phyloP scores from a whole-genome alignment of 2,329 filamentous ascomycete genomes.

The Arthrobotrys musiformis region DNA sequence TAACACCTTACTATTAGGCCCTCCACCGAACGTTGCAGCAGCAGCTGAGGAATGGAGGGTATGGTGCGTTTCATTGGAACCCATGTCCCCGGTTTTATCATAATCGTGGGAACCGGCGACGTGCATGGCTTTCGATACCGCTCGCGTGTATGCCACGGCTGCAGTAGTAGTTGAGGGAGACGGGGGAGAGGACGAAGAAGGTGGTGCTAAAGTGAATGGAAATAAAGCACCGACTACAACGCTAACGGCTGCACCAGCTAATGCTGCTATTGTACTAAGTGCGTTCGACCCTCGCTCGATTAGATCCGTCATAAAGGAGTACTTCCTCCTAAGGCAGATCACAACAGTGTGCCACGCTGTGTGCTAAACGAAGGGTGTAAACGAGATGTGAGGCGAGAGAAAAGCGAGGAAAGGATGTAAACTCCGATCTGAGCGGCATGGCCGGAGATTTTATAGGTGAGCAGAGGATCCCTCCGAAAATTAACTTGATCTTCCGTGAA shows the following conservation, averaged over 20 bases:
- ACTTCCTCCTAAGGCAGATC: no score
- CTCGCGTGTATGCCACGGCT: background rate
- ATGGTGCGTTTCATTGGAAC: constrained; percentile 23
- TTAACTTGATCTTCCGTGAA: no score
- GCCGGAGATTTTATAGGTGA: no score
- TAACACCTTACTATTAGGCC: constrained; percentile 13
- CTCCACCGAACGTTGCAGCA: background rate
- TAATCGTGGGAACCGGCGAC: constrained; percentile 26
- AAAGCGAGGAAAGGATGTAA: no score
- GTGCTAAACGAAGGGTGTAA: no score
- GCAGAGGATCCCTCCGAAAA: no score
- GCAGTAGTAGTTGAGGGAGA: background rate
- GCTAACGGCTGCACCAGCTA: constrained; percentile 3
- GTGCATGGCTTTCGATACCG: constrained; percentile 17
- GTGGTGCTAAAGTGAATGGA: background rate
- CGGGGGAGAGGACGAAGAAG: background rate
- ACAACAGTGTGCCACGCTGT: no score
- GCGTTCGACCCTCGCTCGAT: constrained; percentile 1
- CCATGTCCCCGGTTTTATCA: background rate
- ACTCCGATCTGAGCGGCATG: no score
- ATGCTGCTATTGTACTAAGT: background rate
- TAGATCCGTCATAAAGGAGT: constrained; percentile 35
- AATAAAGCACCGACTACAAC: background rate
- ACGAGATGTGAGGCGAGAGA: no score
- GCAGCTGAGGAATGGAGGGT: constrained; percentile 2